A percentile compares a stretch with the other conserved stretches of the same genome.
These are phyloP conservation scores for Leucocoprinus leucothites DNA, from an alignment of 768 basidiomycete species.

Conservation along the genomic window DNA sequence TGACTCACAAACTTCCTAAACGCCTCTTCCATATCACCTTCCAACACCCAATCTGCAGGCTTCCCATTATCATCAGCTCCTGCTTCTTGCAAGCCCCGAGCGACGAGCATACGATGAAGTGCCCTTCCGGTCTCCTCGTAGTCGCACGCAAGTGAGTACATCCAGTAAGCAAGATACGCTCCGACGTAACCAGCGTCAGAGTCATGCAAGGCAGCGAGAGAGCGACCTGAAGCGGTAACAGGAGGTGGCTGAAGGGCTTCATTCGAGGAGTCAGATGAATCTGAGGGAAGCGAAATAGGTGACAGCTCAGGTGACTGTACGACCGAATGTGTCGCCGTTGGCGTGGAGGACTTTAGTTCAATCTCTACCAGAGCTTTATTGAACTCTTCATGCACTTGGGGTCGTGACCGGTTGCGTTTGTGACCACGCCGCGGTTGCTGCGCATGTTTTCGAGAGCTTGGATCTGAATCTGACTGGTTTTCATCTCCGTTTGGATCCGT, in stretches of 20 bases:
- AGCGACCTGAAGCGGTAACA: slow-evolving; percentile 27
- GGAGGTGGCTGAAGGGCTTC: slow-evolving; percentile 10
- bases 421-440: slow-evolving; percentile 5
- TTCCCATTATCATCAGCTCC: not conserved
- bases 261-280: not conserved
- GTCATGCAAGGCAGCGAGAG: slow-evolving; percentile 37
- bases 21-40: slow-evolving; percentile 27
- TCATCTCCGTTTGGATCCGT: not conserved
- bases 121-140: slow-evolving; percentile 39
- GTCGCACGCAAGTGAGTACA: slow-evolving; percentile 40
- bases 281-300: not conserved
- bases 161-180: slow-evolving; percentile 40
- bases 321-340: slow-evolving; percentile 7
- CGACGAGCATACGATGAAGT: slow-evolving; percentile 28
- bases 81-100: slow-evolving; percentile 3
- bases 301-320: slow-evolving; percentile 8
- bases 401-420: slow-evolving; percentile 11
- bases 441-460: not conserved
- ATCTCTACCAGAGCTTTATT: slow-evolving; percentile 14
- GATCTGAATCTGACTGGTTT: not conserved
- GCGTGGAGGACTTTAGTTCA: slow-evolving; percentile 10
- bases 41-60: slow-evolving; percentile 6
- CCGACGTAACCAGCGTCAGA: slow-evolving; percentile 39
- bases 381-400: slow-evolving; percentile 16
- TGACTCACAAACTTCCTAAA: slow-evolving; percentile 27